Percentiles rank a stretch among this genome's conserved stretches.
phyloP scores from a whole-genome alignment of 2,329 filamentous ascomycete genomes.

The Pezicula radicicola region DNA sequence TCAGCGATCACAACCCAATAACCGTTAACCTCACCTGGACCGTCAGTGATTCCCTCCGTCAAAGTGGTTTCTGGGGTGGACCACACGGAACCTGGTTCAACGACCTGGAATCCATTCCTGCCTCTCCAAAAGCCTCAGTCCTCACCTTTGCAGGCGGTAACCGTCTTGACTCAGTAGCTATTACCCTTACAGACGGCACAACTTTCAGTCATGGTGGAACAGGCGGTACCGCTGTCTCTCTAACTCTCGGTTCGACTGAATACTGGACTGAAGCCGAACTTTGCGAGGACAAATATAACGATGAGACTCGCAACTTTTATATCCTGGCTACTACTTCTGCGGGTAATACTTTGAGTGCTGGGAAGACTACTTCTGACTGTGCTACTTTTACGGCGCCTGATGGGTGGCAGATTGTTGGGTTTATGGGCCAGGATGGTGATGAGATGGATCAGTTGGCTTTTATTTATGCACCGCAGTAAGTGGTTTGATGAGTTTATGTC shows the following conservation, averaged over 20 bases:
- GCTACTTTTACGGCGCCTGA: constrained; percentile 40
- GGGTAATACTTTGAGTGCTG: constrained; percentile 42
- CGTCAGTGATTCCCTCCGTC: constrained; percentile 33
- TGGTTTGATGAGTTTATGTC: not conserved
- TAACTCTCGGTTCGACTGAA: constrained; percentile 45
- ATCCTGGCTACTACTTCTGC: constrained; percentile 48
- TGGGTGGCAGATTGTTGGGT: constrained; percentile 52
- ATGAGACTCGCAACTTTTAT: constrained; percentile 51
- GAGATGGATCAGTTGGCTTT: constrained; percentile 54
- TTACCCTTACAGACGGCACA: constrained; percentile 47
- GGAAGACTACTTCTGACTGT: constrained; percentile 45
- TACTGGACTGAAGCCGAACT: constrained; percentile 45
- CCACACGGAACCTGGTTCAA: constrained; percentile 52
- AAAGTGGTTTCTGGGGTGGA: constrained; percentile 46
- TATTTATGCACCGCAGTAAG: constrained; percentile 40
- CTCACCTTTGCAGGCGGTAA: constrained; percentile 44
- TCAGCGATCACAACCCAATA: constrained; percentile 65
- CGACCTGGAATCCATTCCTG: constrained; percentile 37
- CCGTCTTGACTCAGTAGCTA: constrained; percentile 47
- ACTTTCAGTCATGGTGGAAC: constrained; percentile 49
- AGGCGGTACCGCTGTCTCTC: constrained; percentile 40
- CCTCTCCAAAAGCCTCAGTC: constrained; percentile 30
- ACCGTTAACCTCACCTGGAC: constrained; percentile 50
- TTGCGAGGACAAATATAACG: constrained; percentile 45
- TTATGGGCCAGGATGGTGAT: constrained; percentile 47